These are phyloP conservation scores for Leonotis leonurus DNA, from an alignment of 257 asterid species.

Conservation along the genomic window DNA sequence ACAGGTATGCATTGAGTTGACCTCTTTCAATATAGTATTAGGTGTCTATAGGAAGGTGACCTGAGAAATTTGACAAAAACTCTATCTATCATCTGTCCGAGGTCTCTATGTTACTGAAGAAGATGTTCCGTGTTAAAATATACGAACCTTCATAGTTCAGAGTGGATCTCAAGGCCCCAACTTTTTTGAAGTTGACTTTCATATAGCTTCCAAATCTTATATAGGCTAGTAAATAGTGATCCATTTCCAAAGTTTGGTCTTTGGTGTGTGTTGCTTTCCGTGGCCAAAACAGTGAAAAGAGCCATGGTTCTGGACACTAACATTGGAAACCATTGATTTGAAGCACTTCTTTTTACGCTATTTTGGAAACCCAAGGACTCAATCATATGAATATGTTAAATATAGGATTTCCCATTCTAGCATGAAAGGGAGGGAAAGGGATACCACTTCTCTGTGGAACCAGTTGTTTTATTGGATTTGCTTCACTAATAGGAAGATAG, in stretches of 20 bases:
- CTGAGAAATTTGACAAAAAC: background rate
- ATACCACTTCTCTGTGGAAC: too few relatives aligned
- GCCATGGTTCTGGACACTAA: background rate
- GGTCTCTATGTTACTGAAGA: background rate
- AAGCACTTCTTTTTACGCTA: too few relatives aligned
- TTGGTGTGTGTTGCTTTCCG: background rate
- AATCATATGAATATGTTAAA: too few relatives aligned
- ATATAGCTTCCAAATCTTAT: background rate
- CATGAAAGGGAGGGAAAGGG: too few relatives aligned
- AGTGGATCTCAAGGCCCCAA: background rate
- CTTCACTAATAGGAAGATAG: too few relatives aligned
- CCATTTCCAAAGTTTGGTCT: background rate
- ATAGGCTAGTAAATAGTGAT: background rate
- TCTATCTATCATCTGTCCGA: background rate
- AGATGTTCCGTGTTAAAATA: background rate
- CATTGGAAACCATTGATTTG: background rate
- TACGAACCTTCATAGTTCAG: background rate
- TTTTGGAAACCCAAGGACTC: too few relatives aligned
- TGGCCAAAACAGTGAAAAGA: background rate
- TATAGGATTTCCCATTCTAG: too few relatives aligned
- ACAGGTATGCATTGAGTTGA: constrained; percentile 38
- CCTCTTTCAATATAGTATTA: background rate
- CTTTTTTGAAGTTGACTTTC: background rate
- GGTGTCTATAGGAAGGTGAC: background rate
- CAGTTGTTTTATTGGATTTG: too few relatives aligned